Base-by-base conservation (phyloP, 2,329 filamentous ascomycete genomes). In the Teratosphaeria destructans region DNA sequence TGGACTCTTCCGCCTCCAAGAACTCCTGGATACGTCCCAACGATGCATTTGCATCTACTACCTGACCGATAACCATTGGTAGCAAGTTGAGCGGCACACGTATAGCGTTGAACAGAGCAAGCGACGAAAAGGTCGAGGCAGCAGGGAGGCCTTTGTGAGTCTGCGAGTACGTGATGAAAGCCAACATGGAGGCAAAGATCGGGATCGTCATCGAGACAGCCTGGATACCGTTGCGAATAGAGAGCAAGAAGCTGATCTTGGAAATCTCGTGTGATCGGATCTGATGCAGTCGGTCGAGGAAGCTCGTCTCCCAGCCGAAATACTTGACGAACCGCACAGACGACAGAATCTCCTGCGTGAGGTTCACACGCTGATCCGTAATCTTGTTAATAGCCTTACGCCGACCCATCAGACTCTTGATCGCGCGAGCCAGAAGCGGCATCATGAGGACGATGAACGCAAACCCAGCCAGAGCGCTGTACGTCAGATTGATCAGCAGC, bases 281-380 rank as follows among this genome's bases (percentile, higher is more conserved):
- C 27, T 85, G 81, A 56, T 84, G 83, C 16, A 96, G 80, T 14
- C 91, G 85, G 56, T 85, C 80, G 12, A 96, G 77, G 70, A 97
- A 96, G 37, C 89, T 88, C 60, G 82, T 87, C 72, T 97, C 93
- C 93, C 93, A 97, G 7, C 91, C 92, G 71, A 96, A 97, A 73
- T 85, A 96, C 73, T 97, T 97, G 75, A 97, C 93, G 69, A 97
- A 96, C 29, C 92, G 84, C 27, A 96, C 92, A 0, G 90, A 89
- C 66, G 91, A 87, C 14, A 97, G 70, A 57, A 97, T 95, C 71
- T 97, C 93, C 71, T 96, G 92, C 0, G 91, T 96, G 37, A 97
- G 78, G 57, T 88, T 88, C 7, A 97, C 92, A 63, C 93, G 85
- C 75, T 95, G 89, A 71, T 97, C 93, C 1, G 93, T 97, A 61